Evolutionary conservation across 2,329 filamentous ascomycete genomes (phyloP), one percentile per base, ranked within the genome.

Genomic region (Arachnomyces sp.): DNA sequence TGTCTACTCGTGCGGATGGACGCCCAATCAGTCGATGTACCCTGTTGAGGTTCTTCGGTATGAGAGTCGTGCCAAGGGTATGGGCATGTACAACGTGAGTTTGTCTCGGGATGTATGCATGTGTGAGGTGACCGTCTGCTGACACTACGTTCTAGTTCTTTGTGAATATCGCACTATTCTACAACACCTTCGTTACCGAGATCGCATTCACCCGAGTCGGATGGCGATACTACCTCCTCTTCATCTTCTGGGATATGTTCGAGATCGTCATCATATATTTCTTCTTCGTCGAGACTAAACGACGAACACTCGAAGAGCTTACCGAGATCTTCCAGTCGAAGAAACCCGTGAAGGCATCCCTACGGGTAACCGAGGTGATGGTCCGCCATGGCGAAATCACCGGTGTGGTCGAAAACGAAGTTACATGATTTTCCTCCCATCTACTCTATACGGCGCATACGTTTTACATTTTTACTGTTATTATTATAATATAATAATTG

Each of bases 41-140:
- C 72, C 72, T 0, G 71, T 74, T 25, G 73, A 76, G 50, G 69
- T 70, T 28, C 59, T 76, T n/a, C 67, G 64, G 17, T 75, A 71
- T 48, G 71, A 76, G 55, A 72, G 71, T 52, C 65, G 73, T 35
- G 73, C 70, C 32, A 77, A 77, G 60, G 73, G 73, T 12, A 74
- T 74, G 69, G 72, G 67, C 1, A 70, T 74, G 52, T 68, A 55
- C 52, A 67, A 61, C 31, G 50, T 54, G 38, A 16, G 42, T 44
- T 13, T 18, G 25, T n/a, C n/a, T n/a, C n/a, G n/a, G n/a, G n/a
- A n/a, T n/a, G n/a, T n/a, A n/a, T n/a, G n/a, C n/a, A n/a, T n/a
- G n/a, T n/a, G n/a, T n/a, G n/a, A n/a, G n/a, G 13, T 42, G 8
- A 33, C 29, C 3, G 36, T 39, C 30, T 41, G 30, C 12, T 39